These are phyloP conservation scores for carrot (Daucus carota) DNA, from an alignment of 129 eudicot species.

Conservation along the genomic window DNA sequence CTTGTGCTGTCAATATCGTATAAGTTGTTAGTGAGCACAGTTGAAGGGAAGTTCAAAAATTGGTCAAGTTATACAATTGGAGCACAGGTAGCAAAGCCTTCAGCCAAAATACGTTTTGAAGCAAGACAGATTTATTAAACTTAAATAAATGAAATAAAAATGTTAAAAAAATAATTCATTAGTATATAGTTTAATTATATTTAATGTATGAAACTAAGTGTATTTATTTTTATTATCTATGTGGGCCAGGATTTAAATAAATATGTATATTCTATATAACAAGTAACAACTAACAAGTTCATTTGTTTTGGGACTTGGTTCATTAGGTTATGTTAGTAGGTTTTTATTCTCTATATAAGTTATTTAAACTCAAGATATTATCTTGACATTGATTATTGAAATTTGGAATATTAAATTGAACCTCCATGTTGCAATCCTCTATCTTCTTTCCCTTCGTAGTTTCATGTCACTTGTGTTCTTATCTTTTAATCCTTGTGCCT, in stretches of 20 bases:
- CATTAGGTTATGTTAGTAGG: neutral
- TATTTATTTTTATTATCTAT: neutral
- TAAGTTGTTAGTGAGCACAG: neutral
- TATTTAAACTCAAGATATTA: neutral
- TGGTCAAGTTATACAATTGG: neutral
- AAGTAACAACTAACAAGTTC: too few species aligned
- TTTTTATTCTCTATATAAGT: neutral
- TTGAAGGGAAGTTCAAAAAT: neutral
- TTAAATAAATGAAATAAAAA: neutral
- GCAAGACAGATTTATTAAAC: neutral
- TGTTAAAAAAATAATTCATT: neutral
- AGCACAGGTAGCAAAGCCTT: neutral
- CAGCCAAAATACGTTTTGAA: neutral
- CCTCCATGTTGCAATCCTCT: neutral
- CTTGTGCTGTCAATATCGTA: conserved; percentile 2
- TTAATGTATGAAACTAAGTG: neutral
- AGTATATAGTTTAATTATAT: neutral
- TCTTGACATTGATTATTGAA: neutral
- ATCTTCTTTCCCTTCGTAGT: neutral
- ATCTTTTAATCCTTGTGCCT: neutral
- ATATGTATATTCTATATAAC: neutral
- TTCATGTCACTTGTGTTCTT: neutral
- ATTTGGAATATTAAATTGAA: neutral
- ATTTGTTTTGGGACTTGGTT: neutral
- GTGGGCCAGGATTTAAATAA: neutral